Percentiles rank a stretch among this genome's conserved stretches.
phyloP scores from a whole-genome alignment of 352 stramenopile species.

The Phytopythium delawarense region DNA sequence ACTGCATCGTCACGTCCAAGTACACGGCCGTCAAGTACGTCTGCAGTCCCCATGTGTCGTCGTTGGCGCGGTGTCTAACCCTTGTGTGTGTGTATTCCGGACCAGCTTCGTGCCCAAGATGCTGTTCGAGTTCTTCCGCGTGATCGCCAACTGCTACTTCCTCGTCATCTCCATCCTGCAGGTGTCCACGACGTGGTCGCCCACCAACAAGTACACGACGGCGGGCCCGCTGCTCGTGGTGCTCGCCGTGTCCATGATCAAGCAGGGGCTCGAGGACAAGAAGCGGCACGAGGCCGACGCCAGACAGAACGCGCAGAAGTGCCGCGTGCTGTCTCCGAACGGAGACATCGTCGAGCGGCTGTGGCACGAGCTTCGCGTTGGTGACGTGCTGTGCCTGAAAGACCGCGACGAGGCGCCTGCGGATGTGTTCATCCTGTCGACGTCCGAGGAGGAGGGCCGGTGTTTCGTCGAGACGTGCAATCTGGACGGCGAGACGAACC shows the following conservation, averaged over 20 bases:
- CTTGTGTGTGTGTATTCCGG: too few relatives aligned
- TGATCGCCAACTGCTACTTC: constrained; percentile 96
- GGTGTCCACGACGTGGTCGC: constrained; percentile 57
- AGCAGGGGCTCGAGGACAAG: constrained; percentile 76
- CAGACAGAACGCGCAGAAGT: constrained; percentile 56
- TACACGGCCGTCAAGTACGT: constrained; percentile 85
- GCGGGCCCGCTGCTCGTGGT: constrained; percentile 66
- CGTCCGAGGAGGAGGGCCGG: constrained; percentile 64
- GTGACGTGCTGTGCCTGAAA: constrained; percentile 48
- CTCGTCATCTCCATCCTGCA: constrained; percentile 92
- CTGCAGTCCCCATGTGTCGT: too few relatives aligned
- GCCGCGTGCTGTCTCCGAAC: constrained; percentile 31
- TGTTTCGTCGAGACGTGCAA: constrained; percentile 94
- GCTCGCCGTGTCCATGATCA: constrained; percentile 73
- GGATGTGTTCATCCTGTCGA: constrained; percentile 69
- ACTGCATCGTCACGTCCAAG: constrained; percentile 88
- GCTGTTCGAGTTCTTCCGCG: constrained; percentile 92
- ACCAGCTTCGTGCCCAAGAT: constrained; percentile 92
- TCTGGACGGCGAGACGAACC: constrained; percentile 93
- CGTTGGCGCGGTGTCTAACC: neutral
- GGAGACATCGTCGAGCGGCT: constrained; percentile 44
- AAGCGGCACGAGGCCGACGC: constrained; percentile 69
- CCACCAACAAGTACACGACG: constrained; percentile 79
- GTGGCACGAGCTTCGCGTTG: constrained; percentile 78
- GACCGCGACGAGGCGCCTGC: constrained; percentile 61